Base-by-base conservation (phyloP, 208 protist genomes). In the Endotrypanum monterogeii region DNA sequence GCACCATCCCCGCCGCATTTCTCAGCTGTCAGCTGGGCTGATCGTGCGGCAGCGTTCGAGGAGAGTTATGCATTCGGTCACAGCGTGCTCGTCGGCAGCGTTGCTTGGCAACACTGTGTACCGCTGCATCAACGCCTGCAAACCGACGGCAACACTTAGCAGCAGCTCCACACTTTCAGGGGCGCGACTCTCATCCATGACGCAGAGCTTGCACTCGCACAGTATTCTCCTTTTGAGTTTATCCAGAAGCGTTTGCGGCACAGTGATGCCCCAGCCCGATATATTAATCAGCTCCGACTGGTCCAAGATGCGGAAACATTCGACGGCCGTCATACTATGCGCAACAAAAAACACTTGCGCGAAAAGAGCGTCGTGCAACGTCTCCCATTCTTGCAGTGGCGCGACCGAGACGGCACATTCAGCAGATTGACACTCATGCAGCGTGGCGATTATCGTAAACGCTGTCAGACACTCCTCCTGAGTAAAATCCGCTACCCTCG, bases 261-360 rank as follows among this genome's bases (percentile, higher is more conserved):
- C 69, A 39, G 83, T 73, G 28, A 86, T 79, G 32, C 82, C 80
- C 74, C 80, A 78, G 8, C 74, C 39, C 14, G 87, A 91, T 57
- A 87, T n/a, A 35, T 83, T 84, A 25, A 94, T 83, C 51, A 84
- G 30, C 67, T 94, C 89, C 20, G 84, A 65, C 61, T 82, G 74
- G 37, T 89, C 87, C 23, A 94, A 66, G n/a, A 87, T 58, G 32
- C 56, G 67, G 14, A 94, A 71, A 52, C 85, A 90, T 44, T 89
- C 80, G 9, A 46, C 46, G 2, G 80, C 48, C 20, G 74, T 80
- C 72, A 92, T 76, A 28, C 79, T 58, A 46, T 58, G 58, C 1
- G 74, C 56, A 72, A 81, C 58, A 2, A 83, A 50, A 58, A 87
- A 90, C 14, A 89, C 44, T 66, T 92, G 87, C 9, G 83, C 89